These are phyloP conservation scores for Heliosperma pusillum DNA, from an alignment of 148 eudicot species.

Conservation along the genomic window DNA sequence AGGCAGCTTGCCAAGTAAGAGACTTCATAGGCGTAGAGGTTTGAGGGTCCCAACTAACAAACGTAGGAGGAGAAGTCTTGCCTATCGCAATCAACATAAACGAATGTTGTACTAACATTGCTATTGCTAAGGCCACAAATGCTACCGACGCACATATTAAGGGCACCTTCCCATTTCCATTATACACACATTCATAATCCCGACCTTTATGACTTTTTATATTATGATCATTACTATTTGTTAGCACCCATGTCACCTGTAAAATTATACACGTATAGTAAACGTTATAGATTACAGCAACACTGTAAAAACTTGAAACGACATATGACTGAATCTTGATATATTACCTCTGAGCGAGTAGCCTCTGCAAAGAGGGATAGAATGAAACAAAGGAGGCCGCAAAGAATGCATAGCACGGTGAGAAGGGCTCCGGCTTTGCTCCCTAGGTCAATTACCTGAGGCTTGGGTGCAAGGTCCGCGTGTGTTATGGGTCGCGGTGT, in stretches of 20 bases:
- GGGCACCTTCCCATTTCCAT: constrained; percentile 41
- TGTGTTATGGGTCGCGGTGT: constrained; percentile 32
- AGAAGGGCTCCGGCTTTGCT: constrained; percentile 43
- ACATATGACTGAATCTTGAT: constrained; percentile 12
- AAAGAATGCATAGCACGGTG: constrained; percentile 39
- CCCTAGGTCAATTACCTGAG: constrained; percentile 27
- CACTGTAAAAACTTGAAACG: not conserved
- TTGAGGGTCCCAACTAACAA: constrained; percentile 56
- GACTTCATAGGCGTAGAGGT: constrained; percentile 40
- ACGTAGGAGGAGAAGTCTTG: constrained; percentile 49
- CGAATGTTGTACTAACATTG: constrained; percentile 45
- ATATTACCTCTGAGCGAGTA: constrained; percentile 44
- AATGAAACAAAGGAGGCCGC: constrained; percentile 43
- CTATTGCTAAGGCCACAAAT: constrained; percentile 37
- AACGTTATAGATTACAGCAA: not conserved
- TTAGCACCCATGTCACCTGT: constrained; percentile 40
- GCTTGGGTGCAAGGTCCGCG: constrained; percentile 39
- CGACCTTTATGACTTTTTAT: not conserved
- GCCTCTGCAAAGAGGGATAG: constrained; percentile 55
- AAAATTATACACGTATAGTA: not conserved
- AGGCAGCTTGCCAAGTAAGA: constrained; percentile 76
- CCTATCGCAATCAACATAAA: constrained; percentile 56
- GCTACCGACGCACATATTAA: constrained; percentile 39
- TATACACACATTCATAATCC: constrained; percentile 38
- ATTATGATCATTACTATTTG: not conserved